phyloP scores from a whole-genome alignment of 2,329 filamentous ascomycete genomes.

The Aspergillus calidoustus region DNA sequence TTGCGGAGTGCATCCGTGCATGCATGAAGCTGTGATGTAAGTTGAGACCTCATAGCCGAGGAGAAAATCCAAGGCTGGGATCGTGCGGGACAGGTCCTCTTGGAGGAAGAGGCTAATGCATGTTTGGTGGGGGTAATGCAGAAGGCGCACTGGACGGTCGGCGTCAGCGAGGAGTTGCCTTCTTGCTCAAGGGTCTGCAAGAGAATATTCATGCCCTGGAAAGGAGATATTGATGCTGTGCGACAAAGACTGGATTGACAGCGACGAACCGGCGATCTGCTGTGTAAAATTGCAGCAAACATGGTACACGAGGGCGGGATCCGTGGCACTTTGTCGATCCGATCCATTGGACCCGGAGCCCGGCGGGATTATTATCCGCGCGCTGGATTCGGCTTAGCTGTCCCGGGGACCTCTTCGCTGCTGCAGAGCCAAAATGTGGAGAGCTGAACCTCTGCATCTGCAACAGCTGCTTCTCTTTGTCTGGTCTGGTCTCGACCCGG shows the following conservation, averaged over 20 bases:
- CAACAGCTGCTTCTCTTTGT: background rate
- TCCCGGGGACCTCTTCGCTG: background rate
- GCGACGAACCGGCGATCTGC: background rate
- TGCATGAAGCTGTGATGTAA: background rate
- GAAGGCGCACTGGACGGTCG: background rate
- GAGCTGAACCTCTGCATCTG: background rate
- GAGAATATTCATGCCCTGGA: background rate
- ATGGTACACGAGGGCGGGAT: background rate
- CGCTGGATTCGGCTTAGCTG: background rate
- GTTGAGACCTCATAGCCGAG: background rate
- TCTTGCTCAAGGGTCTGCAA: background rate
- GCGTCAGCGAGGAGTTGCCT: background rate
- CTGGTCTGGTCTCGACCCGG: background rate
- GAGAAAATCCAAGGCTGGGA: background rate
- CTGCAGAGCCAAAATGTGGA: background rate
- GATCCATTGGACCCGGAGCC: background rate
- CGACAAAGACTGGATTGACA: background rate
- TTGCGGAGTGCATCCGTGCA: too few relatives aligned
- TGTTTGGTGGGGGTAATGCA: background rate
- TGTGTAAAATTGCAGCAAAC: background rate
- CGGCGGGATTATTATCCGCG: background rate
- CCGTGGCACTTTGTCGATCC: background rate
- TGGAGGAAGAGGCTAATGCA: slow-evolving; percentile 2
- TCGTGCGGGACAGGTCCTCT: background rate
- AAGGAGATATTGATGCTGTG: background rate